phyloP scores from a whole-genome alignment of 2,329 filamentous ascomycete species.

The Microcyclospora tardicrescens region DNA sequence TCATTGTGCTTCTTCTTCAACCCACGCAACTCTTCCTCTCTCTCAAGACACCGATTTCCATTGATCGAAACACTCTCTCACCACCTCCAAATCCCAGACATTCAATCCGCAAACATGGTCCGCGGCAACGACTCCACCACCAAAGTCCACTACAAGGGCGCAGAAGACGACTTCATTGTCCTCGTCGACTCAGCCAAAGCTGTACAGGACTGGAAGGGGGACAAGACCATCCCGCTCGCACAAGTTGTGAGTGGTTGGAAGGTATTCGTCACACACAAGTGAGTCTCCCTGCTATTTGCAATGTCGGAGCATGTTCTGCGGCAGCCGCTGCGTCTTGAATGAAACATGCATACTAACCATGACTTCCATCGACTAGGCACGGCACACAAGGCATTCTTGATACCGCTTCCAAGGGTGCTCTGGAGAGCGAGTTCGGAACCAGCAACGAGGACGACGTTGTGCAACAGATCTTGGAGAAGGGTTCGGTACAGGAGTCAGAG shows the following conservation, averaged over 20 bases:
- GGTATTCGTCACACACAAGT: constrained; percentile 84
- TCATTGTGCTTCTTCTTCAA: too few species aligned
- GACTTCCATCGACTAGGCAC: constrained; percentile 44
- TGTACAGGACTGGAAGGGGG: constrained; percentile 69
- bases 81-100: neutral
- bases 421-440: constrained; percentile 84
- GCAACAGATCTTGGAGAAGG: constrained; percentile 66
- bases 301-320: neutral
- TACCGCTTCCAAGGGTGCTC: constrained; percentile 55
- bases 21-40: too few species aligned
- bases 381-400: constrained; percentile 72
- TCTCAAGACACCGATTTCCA: too few species aligned
- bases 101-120: neutral
- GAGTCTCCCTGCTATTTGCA: constrained; percentile 26
- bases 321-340: too few species aligned
- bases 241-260: constrained; percentile 82
- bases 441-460: constrained; percentile 67
- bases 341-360: too few species aligned
- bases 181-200: constrained; percentile 48
- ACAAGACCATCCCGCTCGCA: constrained; percentile 64
- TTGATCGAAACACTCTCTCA: neutral
- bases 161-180: constrained; percentile 54
- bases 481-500: constrained; percentile 49
- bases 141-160: constrained; percentile 81
- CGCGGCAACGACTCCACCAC: constrained; percentile 31